These are phyloP conservation scores for Cladorrhinum sp. DNA, from an alignment of 2,329 filamentous ascomycete genomes.

Conservation along the genomic window DNA sequence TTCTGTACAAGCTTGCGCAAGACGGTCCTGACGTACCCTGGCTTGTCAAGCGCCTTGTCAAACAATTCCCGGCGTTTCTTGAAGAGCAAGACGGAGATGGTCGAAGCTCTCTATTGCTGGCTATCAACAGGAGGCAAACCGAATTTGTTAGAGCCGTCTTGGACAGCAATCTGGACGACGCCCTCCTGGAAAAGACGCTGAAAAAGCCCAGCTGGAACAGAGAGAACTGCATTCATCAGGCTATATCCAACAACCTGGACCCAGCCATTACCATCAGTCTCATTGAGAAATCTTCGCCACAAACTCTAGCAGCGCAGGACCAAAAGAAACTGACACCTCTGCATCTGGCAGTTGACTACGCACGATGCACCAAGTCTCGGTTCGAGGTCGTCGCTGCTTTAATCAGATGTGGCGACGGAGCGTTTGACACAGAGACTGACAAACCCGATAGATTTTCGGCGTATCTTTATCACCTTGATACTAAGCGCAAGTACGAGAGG, in stretches of 20 bases:
- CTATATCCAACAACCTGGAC: neutral
- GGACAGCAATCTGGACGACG: neutral
- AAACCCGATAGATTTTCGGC: neutral
- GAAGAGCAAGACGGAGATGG: neutral
- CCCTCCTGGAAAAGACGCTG: neutral
- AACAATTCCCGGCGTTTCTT: neutral
- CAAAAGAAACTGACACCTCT: neutral
- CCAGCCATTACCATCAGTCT: neutral
- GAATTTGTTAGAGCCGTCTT: neutral
- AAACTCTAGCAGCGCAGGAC: neutral
- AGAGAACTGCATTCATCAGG: neutral
- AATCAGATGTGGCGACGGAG: neutral
- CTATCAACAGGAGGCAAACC: neutral
- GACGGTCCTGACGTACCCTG: neutral
- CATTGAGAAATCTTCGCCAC: neutral
- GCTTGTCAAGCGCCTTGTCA: neutral
- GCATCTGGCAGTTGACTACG: neutral
- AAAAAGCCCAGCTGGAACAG: neutral
- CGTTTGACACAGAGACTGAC: neutral
- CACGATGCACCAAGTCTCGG: neutral
- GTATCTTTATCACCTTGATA: conserved; percentile 1
- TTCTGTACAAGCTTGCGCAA: neutral
- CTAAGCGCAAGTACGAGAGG: neutral
- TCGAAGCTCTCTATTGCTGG: neutral
- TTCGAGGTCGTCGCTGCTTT: neutral